These are phyloP conservation scores for Hamigera avellanea DNA, from an alignment of 495 filamentous ascomycete species.

Conservation along the genomic window DNA sequence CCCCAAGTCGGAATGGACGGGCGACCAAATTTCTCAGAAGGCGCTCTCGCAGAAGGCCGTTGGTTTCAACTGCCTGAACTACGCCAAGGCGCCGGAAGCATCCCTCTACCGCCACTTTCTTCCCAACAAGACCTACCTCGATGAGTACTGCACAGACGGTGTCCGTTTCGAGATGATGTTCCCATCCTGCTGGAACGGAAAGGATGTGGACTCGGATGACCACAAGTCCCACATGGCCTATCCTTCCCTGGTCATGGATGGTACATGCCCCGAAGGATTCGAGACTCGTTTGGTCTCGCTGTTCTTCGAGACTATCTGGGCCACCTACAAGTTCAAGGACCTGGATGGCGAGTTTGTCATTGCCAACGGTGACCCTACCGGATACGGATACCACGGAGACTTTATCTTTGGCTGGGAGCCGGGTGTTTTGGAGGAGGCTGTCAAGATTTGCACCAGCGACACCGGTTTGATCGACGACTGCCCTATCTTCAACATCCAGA, in stretches of 20 bases:
- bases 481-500: constrained; percentile 45
- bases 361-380: constrained; percentile 71
- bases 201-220: constrained; percentile 45
- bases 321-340: constrained; percentile 57
- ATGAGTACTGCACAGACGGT: constrained; percentile 64
- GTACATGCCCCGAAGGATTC: constrained; percentile 64
- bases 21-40: constrained; percentile 45
- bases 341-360: constrained; percentile 64
- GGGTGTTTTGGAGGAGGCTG: constrained; percentile 27
- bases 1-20: constrained; percentile 58
- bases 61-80: constrained; percentile 90
- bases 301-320: constrained; percentile 83
- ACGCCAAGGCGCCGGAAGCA: constrained; percentile 44
- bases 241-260: constrained; percentile 60
- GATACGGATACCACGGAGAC: constrained; percentile 76
- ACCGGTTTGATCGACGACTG: constrained; percentile 45
- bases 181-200: constrained; percentile 84
- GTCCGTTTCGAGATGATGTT: constrained; percentile 79
- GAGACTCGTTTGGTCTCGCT: constrained; percentile 59
- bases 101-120: constrained; percentile 71
- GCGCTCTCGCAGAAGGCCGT: constrained; percentile 69
- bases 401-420: constrained; percentile 75
- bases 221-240: constrained; percentile 71
- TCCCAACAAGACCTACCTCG: constrained; percentile 67
- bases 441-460: constrained; percentile 37